Percentiles rank a stretch among this genome's conserved stretches.
Evolutionary conservation across 2,329 filamentous ascomycete genomes (phyloP).

Genomic region (Botrytis medusae): DNA sequence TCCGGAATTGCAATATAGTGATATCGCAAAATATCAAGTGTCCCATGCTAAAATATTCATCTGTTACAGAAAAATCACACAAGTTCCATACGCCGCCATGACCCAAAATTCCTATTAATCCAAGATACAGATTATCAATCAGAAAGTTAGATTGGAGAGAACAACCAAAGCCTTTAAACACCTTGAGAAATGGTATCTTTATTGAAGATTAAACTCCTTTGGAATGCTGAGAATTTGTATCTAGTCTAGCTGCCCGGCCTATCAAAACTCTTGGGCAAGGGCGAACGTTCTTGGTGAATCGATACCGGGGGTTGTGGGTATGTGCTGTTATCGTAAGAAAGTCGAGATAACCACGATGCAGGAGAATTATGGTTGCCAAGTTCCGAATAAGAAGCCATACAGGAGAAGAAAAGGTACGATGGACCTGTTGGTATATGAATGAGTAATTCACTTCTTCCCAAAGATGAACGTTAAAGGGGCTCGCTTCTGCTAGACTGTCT

Average conservation of each 20-base stretch:
- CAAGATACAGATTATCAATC: too few relatives aligned
- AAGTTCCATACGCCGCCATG: too few relatives aligned
- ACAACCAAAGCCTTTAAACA: neutral
- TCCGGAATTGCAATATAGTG: neutral
- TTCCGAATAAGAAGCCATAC: neutral
- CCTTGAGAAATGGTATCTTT: neutral
- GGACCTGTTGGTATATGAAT: neutral
- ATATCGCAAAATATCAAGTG: neutral
- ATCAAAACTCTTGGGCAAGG: neutral
- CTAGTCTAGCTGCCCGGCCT: neutral
- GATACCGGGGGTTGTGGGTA: neutral
- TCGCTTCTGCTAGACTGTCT: neutral
- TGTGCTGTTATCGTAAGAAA: neutral
- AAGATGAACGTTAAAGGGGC: neutral
- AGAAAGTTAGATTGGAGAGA: too few relatives aligned
- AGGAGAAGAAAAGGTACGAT: rapidly evolving
- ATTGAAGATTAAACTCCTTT: neutral
- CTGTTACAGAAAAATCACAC: neutral
- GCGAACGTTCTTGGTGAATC: neutral
- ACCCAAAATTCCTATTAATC: neutral
- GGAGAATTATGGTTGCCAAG: neutral
- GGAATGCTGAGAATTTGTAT: neutral
- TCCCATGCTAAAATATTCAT: neutral
- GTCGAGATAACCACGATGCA: neutral
- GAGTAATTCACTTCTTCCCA: neutral